Conservation (phyloP, 305 asterid genomes). For the Withania somnifera region DNA sequence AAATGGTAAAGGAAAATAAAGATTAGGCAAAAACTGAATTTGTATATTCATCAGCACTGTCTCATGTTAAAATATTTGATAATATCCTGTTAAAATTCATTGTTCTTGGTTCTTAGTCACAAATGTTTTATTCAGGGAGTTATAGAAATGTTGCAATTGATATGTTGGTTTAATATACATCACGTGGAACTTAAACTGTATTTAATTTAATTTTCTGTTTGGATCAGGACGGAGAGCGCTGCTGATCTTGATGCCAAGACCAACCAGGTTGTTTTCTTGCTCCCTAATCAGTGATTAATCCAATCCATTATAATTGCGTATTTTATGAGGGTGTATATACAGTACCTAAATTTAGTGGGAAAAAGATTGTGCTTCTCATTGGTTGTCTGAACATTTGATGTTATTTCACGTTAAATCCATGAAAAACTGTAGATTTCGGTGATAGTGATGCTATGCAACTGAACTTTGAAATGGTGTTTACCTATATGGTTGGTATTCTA, state of each 20-base stretch:
- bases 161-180: not conserved
- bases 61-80: too few relatives aligned
- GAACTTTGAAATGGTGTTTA: not conserved
- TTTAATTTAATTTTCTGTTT: not conserved
- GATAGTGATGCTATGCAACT: not conserved
- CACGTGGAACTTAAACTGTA: not conserved
- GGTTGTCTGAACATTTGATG: not conserved
- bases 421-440: not conserved
- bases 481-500: not conserved
- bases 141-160: not conserved
- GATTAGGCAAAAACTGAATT: too few relatives aligned
- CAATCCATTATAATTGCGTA: not conserved
- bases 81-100: too few relatives aligned
- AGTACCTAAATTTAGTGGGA: not conserved
- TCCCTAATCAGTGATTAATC: not conserved
- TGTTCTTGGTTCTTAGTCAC: too few relatives aligned
- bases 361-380: not conserved
- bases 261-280: slow-evolving; percentile 48
- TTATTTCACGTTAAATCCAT: not conserved
- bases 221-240: slow-evolving; percentile 36
- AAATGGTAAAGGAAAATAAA: too few relatives aligned
- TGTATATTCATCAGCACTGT: too few relatives aligned
- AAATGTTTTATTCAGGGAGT: too few relatives aligned
- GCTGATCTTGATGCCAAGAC: slow-evolving; percentile 39
- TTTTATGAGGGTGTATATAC: not conserved